Conservation (phyloP, 495 filamentous ascomycete species). For the Parmelia sp. region DNA sequence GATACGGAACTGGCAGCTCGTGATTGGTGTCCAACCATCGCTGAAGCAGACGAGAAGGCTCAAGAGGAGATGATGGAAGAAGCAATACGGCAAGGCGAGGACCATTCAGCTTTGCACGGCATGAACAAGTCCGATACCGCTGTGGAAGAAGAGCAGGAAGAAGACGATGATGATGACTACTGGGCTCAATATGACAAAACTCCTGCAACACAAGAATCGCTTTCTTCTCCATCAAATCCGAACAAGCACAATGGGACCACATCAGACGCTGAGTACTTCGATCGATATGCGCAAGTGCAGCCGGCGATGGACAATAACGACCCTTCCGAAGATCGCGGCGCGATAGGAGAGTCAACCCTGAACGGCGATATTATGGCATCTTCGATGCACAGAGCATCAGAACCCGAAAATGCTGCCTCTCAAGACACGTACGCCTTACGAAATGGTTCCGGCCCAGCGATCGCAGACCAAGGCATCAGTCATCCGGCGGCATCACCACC, state of each 20-base stretch:
- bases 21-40: conserved; percentile 47
- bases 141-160: conserved; percentile 18
- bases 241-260: conserved; percentile 35
- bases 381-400: conserved; percentile 34
- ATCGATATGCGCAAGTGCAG: conserved; percentile 81
- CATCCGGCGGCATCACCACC: conserved; percentile 45
- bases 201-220: conserved; percentile 56
- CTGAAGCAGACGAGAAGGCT: conserved; percentile 45
- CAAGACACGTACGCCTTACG: neutral
- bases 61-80: conserved; percentile 38
- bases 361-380: conserved; percentile 44
- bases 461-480: conserved; percentile 27
- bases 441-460: conserved; percentile 13
- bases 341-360: conserved; percentile 48
- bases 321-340: conserved; percentile 54
- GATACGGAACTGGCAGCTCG: conserved; percentile 33
- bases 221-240: conserved; percentile 43
- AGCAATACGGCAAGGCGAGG: conserved; percentile 30
- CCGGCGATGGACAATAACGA: conserved; percentile 88
- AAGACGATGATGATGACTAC: conserved; percentile 79
- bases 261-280: conserved; percentile 73
- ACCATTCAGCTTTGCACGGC: conserved; percentile 14
- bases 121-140: conserved; percentile 9
- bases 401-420: conserved; percentile 24
- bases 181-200: conserved; percentile 93